Base-by-base conservation (phyloP, 441 rosid species). In the Adansonia grandidieri region DNA sequence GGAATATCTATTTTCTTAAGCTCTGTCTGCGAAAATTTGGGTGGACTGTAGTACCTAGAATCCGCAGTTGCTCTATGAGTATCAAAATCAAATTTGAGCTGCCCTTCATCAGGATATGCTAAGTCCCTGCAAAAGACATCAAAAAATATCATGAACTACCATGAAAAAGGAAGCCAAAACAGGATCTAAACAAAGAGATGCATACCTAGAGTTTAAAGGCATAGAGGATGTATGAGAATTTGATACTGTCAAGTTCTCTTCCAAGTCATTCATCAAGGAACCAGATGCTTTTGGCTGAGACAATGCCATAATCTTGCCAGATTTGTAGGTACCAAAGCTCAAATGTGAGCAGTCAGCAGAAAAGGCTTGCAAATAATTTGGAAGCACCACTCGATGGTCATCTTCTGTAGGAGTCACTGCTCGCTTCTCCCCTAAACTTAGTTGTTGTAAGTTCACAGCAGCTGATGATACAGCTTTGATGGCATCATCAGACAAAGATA, bases 271-370 rank as follows among this genome's bases (percentile, higher is more conserved):
- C 56, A 45, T 70, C 63, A 32, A 24, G 14, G 85, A 51, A 79
- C 71, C 72, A 54, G 82, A 83, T 66, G 76, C 47, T 56, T 54
- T 63, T 66, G 64, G 79, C 72, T 19, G 45, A 24, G 82, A 44
- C 48, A 64, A 58, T 56, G 80, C 58, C 51, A 81, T 42, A 64
- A 47, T 68, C 37, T 63, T 28, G 51, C 83, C 79, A 69, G 89
- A 80, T 48, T 81, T 88, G 54, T 81, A 88, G 76, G 90, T 88
- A 63, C 93, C 91, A 58, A 90, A 88, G 80, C 82, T 88, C 80
- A 88, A 84, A 78, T 88, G 88, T 48, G 86, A 82, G 76, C 89
- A 87, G 71, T 84, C 90, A 56, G 87, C 82, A 53, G 88, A 84
- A 51, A 85, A 78, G 56, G 81, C 84, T 79, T 82, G 89, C 73